These are phyloP conservation scores for Kodamaea sagamina DNA, from an alignment of 805 yeast species.

Conservation along the genomic window DNA sequence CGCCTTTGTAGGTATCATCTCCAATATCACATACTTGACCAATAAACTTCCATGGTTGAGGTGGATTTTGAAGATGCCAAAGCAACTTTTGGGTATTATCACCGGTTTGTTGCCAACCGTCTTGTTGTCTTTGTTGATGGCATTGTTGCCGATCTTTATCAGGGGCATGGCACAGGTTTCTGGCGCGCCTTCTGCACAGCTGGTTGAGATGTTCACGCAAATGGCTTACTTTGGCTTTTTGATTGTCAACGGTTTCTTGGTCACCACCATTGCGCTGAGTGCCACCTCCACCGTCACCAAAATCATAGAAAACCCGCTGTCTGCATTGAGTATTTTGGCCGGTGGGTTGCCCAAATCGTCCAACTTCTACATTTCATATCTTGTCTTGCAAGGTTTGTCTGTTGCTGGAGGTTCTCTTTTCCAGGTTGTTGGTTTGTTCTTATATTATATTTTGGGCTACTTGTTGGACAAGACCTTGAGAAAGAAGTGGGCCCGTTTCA, in stretches of 20 bases:
- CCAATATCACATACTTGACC: slow-evolving; percentile 78
- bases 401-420: slow-evolving; percentile 74
- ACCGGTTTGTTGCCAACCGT: slow-evolving; percentile 88
- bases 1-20: slow-evolving; percentile 93
- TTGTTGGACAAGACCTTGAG: slow-evolving; percentile 65
- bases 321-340: slow-evolving; percentile 76
- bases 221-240: slow-evolving; percentile 88
- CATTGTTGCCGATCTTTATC: slow-evolving; percentile 81
- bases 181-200: slow-evolving; percentile 71
- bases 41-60: slow-evolving; percentile 69
- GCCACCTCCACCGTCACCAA: slow-evolving; percentile 77
- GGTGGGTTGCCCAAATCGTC: slow-evolving; percentile 83
- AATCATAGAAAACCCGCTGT: slow-evolving; percentile 62
- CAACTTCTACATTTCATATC: slow-evolving; percentile 83
- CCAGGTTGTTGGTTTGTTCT: slow-evolving; percentile 62
- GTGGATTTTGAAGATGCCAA: slow-evolving; percentile 77
- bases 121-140: slow-evolving; percentile 78
- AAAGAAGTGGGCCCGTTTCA: slow-evolving; percentile 64
- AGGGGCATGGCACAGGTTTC: slow-evolving; percentile 71
- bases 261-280: slow-evolving; percentile 80
- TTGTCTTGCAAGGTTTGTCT: slow-evolving; percentile 78
- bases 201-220: slow-evolving; percentile 80
- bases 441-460: slow-evolving; percentile 59
- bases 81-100: slow-evolving; percentile 70
- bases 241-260: slow-evolving; percentile 85